phyloP scores from a whole-genome alignment of 306 rosid species.

The Quercus agrifolia region DNA sequence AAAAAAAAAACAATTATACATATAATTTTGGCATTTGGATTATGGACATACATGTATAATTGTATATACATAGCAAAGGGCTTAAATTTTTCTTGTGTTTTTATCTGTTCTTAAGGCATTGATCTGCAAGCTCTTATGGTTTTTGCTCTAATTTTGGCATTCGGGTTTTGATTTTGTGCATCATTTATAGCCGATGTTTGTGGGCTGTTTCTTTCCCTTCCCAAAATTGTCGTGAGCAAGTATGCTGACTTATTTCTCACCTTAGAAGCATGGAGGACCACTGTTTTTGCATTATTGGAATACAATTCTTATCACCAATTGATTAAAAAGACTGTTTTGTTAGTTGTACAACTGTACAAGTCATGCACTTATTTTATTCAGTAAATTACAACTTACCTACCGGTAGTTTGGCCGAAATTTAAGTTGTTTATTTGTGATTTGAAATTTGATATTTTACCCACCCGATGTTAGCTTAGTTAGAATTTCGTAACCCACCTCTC shows the following conservation, averaged over 20 bases:
- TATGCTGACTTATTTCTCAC: neutral
- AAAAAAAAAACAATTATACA: too few relatives aligned
- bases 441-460: too few relatives aligned
- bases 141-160: neutral
- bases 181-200: conserved; percentile 24
- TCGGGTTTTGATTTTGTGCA: conserved; percentile 5
- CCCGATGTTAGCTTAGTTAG: too few relatives aligned
- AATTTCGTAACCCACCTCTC: too few relatives aligned
- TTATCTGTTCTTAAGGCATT: neutral
- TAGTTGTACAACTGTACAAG: neutral
- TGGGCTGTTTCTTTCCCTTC: conserved; percentile 27
- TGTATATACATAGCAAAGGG: too few relatives aligned
- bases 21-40: too few relatives aligned
- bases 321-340: neutral
- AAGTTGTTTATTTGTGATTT: too few relatives aligned
- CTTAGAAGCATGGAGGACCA: neutral
- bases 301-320: neutral
- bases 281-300: neutral
- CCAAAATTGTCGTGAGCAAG: conserved; percentile 26
- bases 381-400: too few relatives aligned
- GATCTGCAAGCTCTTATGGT: neutral
- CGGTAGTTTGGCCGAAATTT: too few relatives aligned
- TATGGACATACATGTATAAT: too few relatives aligned
- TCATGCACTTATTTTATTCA: too few relatives aligned
- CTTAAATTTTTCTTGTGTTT: neutral